Evolutionary conservation across 2,329 filamentous ascomycete species (phyloP).

Genomic region (Pyricularia grisea): DNA sequence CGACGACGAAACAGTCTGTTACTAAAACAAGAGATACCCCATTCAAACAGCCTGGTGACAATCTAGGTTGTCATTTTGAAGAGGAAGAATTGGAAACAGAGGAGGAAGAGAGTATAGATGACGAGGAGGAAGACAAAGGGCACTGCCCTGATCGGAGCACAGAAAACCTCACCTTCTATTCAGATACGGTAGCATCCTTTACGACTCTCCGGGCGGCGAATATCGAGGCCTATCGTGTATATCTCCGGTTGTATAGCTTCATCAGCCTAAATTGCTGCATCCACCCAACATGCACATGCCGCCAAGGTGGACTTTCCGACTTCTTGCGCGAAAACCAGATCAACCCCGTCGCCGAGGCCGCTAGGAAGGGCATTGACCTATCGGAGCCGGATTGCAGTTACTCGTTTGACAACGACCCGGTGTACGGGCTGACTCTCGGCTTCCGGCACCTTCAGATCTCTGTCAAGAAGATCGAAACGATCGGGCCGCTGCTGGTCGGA

Average conservation of each 20-base stretch:
- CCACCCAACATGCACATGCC: neutral
- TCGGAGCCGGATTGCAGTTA: neutral
- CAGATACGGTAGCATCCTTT: conserved; percentile 7
- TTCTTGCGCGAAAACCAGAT: neutral
- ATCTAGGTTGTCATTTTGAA: too few relatives aligned
- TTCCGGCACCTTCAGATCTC: neutral
- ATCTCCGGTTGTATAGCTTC: neutral
- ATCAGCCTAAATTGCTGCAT: neutral
- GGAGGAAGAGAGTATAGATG: neutral
- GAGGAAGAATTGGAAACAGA: neutral
- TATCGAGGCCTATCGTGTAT: conserved; percentile 5
- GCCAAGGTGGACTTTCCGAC: neutral
- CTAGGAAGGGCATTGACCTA: neutral
- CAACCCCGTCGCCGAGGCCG: neutral
- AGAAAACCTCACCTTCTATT: neutral
- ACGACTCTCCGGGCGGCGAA: conserved; percentile 8
- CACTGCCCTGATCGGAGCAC: neutral
- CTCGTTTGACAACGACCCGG: neutral
- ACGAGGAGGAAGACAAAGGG: neutral
- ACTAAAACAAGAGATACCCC: neutral
- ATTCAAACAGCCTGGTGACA: neutral
- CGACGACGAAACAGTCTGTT: neutral
- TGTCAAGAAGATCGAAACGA: neutral
- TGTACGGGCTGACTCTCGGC: neutral
- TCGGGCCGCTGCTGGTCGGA: neutral